Conservation (phyloP, 129 eudicot species). For the Sambucus nigra region DNA sequence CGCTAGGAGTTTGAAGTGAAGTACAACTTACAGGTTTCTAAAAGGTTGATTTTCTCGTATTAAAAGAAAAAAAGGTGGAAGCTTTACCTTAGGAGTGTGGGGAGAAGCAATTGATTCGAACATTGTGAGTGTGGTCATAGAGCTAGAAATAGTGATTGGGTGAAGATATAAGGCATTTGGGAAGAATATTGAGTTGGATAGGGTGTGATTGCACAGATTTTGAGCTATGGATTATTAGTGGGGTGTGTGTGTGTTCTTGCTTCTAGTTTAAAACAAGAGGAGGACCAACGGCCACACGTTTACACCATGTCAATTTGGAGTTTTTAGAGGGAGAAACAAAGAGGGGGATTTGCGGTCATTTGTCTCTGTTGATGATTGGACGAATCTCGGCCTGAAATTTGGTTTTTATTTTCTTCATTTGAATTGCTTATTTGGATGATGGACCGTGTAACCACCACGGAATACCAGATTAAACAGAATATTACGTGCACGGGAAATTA, state of each 20-base stretch:
- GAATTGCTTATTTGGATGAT: too few relatives aligned
- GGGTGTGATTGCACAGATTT: background rate
- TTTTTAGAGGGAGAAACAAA: constrained; percentile 2
- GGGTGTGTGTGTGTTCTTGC: background rate
- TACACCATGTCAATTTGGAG: constrained; percentile 19
- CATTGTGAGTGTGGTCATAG: constrained; percentile 29
- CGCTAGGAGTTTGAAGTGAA: too few relatives aligned
- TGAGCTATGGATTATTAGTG: constrained; percentile 1
- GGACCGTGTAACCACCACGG: too few relatives aligned
- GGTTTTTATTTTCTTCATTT: too few relatives aligned
- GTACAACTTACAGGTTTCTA: too few relatives aligned
- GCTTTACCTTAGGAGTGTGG: constrained; percentile 40
- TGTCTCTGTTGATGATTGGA: too few relatives aligned
- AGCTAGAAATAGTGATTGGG: background rate
- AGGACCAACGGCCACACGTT: constrained; percentile 41
- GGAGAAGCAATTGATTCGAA: constrained; percentile 37
- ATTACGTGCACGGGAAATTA: too few relatives aligned
- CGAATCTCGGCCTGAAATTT: too few relatives aligned
- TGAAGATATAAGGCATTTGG: constrained; percentile 8
- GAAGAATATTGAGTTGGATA: background rate
- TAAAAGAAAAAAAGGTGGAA: background rate
- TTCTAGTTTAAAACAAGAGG: constrained; percentile 13
- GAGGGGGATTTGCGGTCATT: constrained; percentile 2
- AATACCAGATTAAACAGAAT: too few relatives aligned
- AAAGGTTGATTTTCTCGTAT: too few relatives aligned